phyloP scores from a whole-genome alignment of 495 filamentous ascomycete genomes.

The Penicillium egyptiacum region DNA sequence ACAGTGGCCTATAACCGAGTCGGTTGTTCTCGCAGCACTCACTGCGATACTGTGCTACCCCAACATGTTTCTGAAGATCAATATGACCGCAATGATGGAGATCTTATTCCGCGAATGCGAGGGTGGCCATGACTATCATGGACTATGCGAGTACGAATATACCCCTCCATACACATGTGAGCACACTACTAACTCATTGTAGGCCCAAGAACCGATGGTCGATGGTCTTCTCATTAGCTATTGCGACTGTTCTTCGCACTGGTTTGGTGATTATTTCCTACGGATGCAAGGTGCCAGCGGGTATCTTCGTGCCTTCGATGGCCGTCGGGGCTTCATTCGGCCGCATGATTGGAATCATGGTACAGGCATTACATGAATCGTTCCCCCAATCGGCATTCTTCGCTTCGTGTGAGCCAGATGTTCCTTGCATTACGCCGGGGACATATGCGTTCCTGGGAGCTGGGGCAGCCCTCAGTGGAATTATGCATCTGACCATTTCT shows the following conservation, averaged over 20 bases:
- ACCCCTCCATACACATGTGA: background rate
- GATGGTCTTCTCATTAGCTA: conserved; percentile 75
- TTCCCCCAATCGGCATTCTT: conserved; percentile 83
- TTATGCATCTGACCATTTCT: conserved; percentile 96
- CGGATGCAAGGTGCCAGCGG: conserved; percentile 96
- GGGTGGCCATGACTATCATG: conserved; percentile 86
- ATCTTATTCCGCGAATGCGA: conserved; percentile 95
- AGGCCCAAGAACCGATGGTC: conserved; percentile 65
- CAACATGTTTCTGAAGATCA: conserved; percentile 92
- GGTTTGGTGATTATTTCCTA: conserved; percentile 95
- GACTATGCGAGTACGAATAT: conserved; percentile 73
- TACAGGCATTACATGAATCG: conserved; percentile 83
- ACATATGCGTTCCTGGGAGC: conserved; percentile 96
- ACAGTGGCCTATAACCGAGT: conserved; percentile 84
- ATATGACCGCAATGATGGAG: conserved; percentile 99
- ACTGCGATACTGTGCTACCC: conserved; percentile 94
- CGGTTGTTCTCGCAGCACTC: conserved; percentile 73
- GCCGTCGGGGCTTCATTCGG: conserved; percentile 94
- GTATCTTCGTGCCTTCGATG: conserved; percentile 98
- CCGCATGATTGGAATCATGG: conserved; percentile 88
- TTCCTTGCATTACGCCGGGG: conserved; percentile 94
- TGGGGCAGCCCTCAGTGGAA: conserved; percentile 91
- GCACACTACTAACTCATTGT: conserved; percentile 26
- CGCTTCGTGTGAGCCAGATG: conserved; percentile 80
- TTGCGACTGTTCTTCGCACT: conserved; percentile 78